Conservation (phyloP, 2,329 filamentous ascomycete genomes). For the Penicillium sp. region DNA sequence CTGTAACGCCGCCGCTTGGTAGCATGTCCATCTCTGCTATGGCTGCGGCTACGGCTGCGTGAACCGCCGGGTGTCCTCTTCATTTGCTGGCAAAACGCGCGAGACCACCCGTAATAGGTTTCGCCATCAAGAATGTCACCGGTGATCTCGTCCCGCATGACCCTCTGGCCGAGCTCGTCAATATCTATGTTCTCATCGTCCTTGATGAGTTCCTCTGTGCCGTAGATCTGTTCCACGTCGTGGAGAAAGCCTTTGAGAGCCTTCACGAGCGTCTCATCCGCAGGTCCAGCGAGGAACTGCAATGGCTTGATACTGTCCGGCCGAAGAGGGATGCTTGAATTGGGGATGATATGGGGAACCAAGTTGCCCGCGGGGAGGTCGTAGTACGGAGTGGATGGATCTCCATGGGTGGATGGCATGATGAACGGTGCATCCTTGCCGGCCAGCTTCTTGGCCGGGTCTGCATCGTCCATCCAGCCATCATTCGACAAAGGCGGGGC, state of each 20-base stretch:
- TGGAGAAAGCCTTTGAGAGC: constrained; percentile 69
- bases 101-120: constrained; percentile 87
- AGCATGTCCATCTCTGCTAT: constrained; percentile 46
- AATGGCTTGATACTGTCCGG: constrained; percentile 68
- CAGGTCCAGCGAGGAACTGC: constrained; percentile 66
- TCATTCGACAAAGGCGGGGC: constrained; percentile 29
- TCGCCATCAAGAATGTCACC: constrained; percentile 64
- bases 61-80: constrained; percentile 47
- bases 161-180: constrained; percentile 70
- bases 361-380: constrained; percentile 80
- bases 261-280: constrained; percentile 61
- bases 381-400: constrained; percentile 69
- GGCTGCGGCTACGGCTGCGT: constrained; percentile 50
- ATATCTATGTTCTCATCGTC: constrained; percentile 59
- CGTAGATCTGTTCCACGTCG: constrained; percentile 68
- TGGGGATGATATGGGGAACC: constrained; percentile 72
- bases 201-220: constrained; percentile 48
- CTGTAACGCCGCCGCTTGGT: constrained; percentile 43
- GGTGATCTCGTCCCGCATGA: constrained; percentile 64
- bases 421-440: constrained; percentile 59
- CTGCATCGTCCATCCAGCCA: constrained; percentile 22
- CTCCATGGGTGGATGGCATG: constrained; percentile 74
- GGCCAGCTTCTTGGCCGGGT: constrained; percentile 46
- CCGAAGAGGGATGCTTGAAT: constrained; percentile 71
- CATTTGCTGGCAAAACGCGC: constrained; percentile 77